These are phyloP conservation scores for Rhipidocladum racemiflorum DNA, from an alignment of 176 grass and related monocot species.

Conservation along the genomic window DNA sequence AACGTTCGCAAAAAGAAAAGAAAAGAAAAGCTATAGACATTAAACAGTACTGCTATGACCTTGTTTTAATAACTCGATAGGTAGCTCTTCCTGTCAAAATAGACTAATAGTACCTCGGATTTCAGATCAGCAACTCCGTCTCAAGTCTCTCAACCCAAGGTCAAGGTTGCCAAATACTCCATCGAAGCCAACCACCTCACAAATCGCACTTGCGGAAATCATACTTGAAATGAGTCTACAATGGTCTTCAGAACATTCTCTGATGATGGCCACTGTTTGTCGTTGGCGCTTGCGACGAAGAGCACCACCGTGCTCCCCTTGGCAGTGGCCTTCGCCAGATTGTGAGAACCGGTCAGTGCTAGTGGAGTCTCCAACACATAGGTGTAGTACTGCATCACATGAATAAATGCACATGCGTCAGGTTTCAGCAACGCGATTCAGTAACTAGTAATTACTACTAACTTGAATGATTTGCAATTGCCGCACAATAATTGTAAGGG, in stretches of 20 bases:
- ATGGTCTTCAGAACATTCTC: slow-evolving; percentile 79
- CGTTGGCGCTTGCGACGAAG: slow-evolving; percentile 86
- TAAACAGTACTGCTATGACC: neutral
- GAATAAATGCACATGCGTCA: neutral
- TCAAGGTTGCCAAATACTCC: neutral
- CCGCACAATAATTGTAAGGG: neutral
- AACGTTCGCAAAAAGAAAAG: neutral
- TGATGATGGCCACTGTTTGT: slow-evolving; percentile 76
- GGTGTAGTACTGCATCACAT: slow-evolving; percentile 76
- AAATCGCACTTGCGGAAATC: slow-evolving; percentile 11
- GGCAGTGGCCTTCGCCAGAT: slow-evolving; percentile 94
- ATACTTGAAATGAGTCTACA: slow-evolving; percentile 78
- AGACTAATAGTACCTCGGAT: neutral
- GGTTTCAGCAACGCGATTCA: neutral
- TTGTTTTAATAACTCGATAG: neutral
- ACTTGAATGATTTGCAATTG: neutral
- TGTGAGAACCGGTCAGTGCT: slow-evolving; percentile 81
- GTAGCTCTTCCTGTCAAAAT: neutral
- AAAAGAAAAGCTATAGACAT: neutral
- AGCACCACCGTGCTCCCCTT: slow-evolving; percentile 92
- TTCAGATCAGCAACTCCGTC: neutral
- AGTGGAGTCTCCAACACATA: slow-evolving; percentile 92
- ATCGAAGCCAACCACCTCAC: neutral
- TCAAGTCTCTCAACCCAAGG: neutral
- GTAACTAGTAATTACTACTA: neutral